Base-by-base conservation (phyloP, 352 stramenopile genomes). In the Pilasporangium apinafurcum region DNA sequence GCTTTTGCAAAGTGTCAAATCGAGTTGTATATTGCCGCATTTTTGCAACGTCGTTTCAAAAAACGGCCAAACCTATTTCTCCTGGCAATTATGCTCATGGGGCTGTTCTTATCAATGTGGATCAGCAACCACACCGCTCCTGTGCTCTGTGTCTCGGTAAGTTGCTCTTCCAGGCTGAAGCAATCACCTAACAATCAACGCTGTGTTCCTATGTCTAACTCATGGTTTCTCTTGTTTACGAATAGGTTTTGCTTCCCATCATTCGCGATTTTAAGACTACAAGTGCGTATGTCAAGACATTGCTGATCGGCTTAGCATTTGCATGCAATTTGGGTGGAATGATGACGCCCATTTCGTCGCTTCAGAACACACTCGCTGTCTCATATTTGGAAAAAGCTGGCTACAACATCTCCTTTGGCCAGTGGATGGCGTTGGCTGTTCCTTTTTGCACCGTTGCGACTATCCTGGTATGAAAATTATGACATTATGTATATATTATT, bases 41-140 rank as follows among this genome's bases (percentile, higher is more conserved):
- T 93, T 37, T 53, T 97, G 33, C 88, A 97, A 54, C 69, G 83
- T 8, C 71, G 68, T 8, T 95, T 96, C 37, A 95, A 95, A 52
- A 90, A 92, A 62, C 72, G 73, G 22, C 88, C 88, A 8, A 86
- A 90, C 24, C 49, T 96, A 21, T 97, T 97, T 39, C 50, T 96
- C 24, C 65, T 97, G 14, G 86, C 87, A 22, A 95, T 97, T 48
- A 97, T 97, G 88, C 65, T 96, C 37, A 95, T 96, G 83, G 88
- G 86, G 13, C 54, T 96, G 17, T 95, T 96, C 51, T 51, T 97
- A 5, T 96, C 85, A 9, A 96, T 95, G 81, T 95, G 86, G 83
- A 96, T 97, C 57, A 94, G 72, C 44, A 97, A 97, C 68, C 86
- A 96, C 68, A 97, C 88, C 1, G 86, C 88, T 6, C 86, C 88